phyloP scores from a whole-genome alignment of 306 rosid species.

The Corylus americana region DNA sequence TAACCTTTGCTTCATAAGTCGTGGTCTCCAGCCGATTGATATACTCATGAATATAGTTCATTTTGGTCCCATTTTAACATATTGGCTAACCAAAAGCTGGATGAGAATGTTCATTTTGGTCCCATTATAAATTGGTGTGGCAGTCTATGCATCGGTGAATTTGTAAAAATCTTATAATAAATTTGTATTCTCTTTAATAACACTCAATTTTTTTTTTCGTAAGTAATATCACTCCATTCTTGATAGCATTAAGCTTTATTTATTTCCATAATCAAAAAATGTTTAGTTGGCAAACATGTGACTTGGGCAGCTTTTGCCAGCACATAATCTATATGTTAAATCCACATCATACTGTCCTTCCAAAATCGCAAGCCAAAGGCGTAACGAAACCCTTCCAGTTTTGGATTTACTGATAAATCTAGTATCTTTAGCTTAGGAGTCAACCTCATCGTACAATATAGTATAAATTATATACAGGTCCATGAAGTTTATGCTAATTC shows the following conservation, averaged over 20 bases:
- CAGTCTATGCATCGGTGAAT: not conserved
- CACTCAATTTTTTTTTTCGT: too few species aligned
- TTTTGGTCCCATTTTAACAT: too few species aligned
- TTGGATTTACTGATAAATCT: not conserved
- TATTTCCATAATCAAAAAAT: constrained; percentile 20
- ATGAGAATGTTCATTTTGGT: too few species aligned
- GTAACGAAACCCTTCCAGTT: not conserved
- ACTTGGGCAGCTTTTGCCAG: constrained; percentile 52
- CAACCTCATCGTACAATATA: constrained; percentile 3
- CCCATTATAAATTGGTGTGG: too few species aligned
- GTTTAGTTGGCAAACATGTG: constrained; percentile 64
- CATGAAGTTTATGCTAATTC: too few species aligned
- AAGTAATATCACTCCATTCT: too few species aligned
- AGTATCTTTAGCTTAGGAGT: not conserved
- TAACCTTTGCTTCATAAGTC: too few species aligned
- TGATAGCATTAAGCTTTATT: not conserved
- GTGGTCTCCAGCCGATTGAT: too few species aligned
- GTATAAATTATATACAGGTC: not conserved
- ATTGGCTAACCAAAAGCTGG: too few species aligned
- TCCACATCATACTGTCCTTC: constrained; percentile 28
- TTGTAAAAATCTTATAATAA: not conserved
- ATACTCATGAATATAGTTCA: too few species aligned
- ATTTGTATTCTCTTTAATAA: not conserved
- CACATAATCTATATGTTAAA: constrained; percentile 34
- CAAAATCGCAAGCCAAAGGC: constrained; percentile 29